A percentile compares a stretch with the other conserved stretches of the same genome.
Evolutionary conservation across 352 stramenopile genomes (phyloP).

Genomic region (Peronospora farinosa): DNA sequence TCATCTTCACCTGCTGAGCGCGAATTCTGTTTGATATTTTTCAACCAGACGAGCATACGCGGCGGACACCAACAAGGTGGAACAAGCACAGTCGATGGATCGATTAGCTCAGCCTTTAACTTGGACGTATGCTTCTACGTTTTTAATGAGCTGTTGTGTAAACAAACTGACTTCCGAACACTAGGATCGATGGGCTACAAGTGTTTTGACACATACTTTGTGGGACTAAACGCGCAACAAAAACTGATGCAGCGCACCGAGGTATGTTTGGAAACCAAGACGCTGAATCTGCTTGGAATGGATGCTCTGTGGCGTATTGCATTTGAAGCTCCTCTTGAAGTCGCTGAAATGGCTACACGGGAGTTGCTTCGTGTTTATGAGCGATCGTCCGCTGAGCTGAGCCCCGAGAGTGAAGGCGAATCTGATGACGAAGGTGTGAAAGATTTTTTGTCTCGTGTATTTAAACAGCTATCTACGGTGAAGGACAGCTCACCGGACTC

Average conservation of each 20-base stretch:
- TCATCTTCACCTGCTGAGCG: constrained; percentile 64
- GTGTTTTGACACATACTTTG: constrained; percentile 86
- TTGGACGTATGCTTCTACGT: constrained; percentile 74
- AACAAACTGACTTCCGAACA: constrained; percentile 67
- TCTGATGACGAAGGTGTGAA: constrained; percentile 42
- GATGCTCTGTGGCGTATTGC: constrained; percentile 81
- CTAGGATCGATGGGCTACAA: constrained; percentile 75
- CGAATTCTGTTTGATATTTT: constrained; percentile 80
- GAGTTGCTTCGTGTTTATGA: constrained; percentile 81
- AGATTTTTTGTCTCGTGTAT: constrained; percentile 79
- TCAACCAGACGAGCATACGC: constrained; percentile 73
- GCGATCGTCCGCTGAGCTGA: constrained; percentile 36
- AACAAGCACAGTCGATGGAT: constrained; percentile 19
- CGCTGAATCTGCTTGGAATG: constrained; percentile 53
- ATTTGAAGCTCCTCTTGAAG: constrained; percentile 69
- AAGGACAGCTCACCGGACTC: constrained; percentile 41
- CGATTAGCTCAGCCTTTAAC: constrained; percentile 71
- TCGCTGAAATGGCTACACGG: constrained; percentile 68
- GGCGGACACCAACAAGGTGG: constrained; percentile 27
- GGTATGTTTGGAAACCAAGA: constrained; percentile 14
- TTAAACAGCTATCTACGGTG: constrained; percentile 57
- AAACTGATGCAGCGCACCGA: constrained; percentile 29
- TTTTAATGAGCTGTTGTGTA: constrained; percentile 77
- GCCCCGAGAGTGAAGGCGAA: constrained; percentile 7
- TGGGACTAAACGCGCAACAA: constrained; percentile 60